Conservation (phyloP, 805 yeast species). For the Wickerhamiella alocasiicola region DNA sequence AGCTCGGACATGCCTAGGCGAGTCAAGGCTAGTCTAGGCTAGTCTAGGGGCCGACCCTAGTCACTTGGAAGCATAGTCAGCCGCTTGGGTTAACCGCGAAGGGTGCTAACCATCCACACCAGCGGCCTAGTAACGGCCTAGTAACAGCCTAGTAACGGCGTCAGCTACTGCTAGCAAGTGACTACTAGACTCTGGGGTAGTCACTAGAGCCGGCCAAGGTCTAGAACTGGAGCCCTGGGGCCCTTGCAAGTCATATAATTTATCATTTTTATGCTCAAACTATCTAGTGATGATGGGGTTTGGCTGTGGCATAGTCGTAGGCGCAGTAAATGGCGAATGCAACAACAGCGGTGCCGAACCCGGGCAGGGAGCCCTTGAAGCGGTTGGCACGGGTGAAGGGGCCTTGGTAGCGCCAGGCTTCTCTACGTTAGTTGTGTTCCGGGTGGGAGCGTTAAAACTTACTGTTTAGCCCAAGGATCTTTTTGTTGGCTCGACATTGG, state of each 20-base stretch:
- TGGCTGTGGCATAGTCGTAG: slow-evolving; percentile 35
- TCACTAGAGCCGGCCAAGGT: not conserved
- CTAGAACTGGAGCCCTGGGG: not conserved
- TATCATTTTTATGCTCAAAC: not conserved
- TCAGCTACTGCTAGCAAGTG: too few species aligned
- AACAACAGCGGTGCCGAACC: slow-evolving; percentile 63
- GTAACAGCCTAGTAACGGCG: too few species aligned
- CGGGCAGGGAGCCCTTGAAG: slow-evolving; percentile 64
- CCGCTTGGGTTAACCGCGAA: too few species aligned
- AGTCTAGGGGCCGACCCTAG: too few species aligned
- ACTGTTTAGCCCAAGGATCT: slow-evolving; percentile 36
- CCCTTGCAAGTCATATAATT: not conserved
- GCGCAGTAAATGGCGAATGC: slow-evolving; percentile 57
- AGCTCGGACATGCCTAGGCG: not conserved
- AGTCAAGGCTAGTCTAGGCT: too few species aligned
- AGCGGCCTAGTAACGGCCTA: too few species aligned
- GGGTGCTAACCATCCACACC: too few species aligned
- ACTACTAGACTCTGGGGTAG: too few species aligned
- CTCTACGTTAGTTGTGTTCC: slow-evolving; percentile 34
- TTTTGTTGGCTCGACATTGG: slow-evolving; percentile 6
- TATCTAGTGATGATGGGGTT: slow-evolving; percentile 15
- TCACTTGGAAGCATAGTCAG: too few species aligned
- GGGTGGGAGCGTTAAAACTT: slow-evolving; percentile 16
- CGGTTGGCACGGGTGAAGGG: slow-evolving; percentile 61
- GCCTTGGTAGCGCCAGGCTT: slow-evolving; percentile 85